Evolutionary conservation across 164 flowering plant genomes (phyloP), one percentile per base, ranked within the genome.

Genomic region (Warburgia ugandensis): DNA sequence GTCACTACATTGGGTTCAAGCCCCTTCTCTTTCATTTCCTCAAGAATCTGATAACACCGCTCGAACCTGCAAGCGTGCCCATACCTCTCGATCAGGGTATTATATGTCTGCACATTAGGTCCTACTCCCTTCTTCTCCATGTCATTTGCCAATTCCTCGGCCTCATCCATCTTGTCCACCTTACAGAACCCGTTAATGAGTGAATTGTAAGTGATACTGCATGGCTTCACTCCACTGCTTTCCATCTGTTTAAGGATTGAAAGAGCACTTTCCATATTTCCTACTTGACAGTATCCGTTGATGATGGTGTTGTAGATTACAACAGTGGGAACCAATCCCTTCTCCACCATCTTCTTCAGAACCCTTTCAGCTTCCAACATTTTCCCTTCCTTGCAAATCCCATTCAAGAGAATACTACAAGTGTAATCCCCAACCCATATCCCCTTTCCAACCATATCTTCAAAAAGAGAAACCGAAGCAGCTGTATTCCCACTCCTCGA

Each of bases 71-170:
- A 45, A 43, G 33, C 50, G 42, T 56, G 50, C 3, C 88, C 88
- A 60, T 88, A 79, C 25, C 86, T 94, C 51, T 73, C 59, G 27
- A 88, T 74, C 8, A 88, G 54, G 30, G 63, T 77, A 64, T 84
- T 84, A 32, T 72, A 79, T 8, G 86, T 79, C 59, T 68, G 66
- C 10, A 78, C 57, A 57, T 29, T 72, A 12, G 80, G 78, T 1
- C 46, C 9, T 62, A 79, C 50, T 16, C 78, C 82, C 56, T 60
- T 79, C 60, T 51, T 65, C 28, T 0, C 36, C 88, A 88, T 83
- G 52, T 67, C 71, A 50, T 58, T 71, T 1, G 78, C 44, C 84
- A 77, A 71, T 33, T 68, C 59, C 56, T 74, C 76, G 2, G 86
- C 96, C 58, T 58, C 70, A 3, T 59, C 79, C 80, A 77, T 73